Base-by-base conservation (phyloP, 192 early-diverging fungal genomes). In the Podila minutissima region DNA sequence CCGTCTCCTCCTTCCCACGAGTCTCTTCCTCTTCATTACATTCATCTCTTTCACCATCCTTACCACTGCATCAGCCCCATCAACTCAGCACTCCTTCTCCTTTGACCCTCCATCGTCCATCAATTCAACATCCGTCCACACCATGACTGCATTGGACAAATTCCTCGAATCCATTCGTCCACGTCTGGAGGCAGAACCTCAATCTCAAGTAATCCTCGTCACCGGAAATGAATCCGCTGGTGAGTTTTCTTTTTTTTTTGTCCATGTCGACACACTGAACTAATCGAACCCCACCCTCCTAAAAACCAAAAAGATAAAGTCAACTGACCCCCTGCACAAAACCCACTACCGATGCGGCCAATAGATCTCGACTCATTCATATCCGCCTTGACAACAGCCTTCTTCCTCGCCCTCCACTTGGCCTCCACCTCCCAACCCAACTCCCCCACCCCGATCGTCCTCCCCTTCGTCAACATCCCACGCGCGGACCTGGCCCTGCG, bases 181-280 rank as follows among this genome's bases (percentile, higher is more conserved):
- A 20, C 69, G 76, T 48, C 61, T 79, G 24, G 66, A 79, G 24
- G 8, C 33, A 0, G 79, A 74, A 48, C 62, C 72, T 5, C 4
- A n/a, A 6, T 33, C 72, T 0, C 29, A 62, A 5, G 72, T 72
- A 66, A 82, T 84, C 22, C 24, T 94, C 33, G 90, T 93, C 26
- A 82, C 87, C 31, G 93, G 93, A 33, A 94, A 94, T 69, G 93
- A 94, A 74, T 90, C 92, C n/a, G 91, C 91, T 28, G 92, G 91
- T 91, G 83, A 48, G 55, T 6, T n/a, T 46, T 31, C 22, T 10
- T 50, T 29, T 58, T 57, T 4, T 12, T 29, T 53, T 53, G 22
- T 22, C 53, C 53, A 55, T 5, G 9, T 20, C 22, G 4, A 55
- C 53, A 55, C 53, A 55, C 53, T 1, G 1, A 51, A 12, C 6